Conservation (phyloP, 371 early-diverging fungal genomes). For the Saksenaea oblongispora region DNA sequence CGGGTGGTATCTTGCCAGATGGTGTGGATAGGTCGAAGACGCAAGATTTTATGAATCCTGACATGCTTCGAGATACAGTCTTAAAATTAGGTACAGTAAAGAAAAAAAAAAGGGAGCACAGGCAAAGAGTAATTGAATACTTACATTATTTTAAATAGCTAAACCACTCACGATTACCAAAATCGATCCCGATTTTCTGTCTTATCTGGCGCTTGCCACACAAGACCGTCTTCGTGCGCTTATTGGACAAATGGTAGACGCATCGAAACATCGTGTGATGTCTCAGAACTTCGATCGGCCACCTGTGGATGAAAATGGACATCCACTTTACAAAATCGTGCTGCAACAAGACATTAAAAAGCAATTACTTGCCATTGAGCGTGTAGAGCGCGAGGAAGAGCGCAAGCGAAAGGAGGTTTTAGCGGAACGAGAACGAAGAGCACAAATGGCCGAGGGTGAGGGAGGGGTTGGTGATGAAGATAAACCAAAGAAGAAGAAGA, state of each 20-base stretch:
- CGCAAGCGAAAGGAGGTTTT: slow-evolving; percentile 55
- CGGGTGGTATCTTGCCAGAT: slow-evolving; percentile 16
- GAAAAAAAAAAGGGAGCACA: slow-evolving; percentile 10
- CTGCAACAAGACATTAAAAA: slow-evolving; percentile 69
- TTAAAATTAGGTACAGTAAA: slow-evolving; percentile 36
- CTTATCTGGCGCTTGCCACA: slow-evolving; percentile 71
- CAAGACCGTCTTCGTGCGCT: slow-evolving; percentile 67
- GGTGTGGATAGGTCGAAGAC: slow-evolving; percentile 44
- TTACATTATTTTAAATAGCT: slow-evolving; percentile 19
- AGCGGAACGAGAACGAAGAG: slow-evolving; percentile 48
- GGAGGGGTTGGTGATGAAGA: slow-evolving; percentile 40
- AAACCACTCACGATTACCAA: slow-evolving; percentile 37
- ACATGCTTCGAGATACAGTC: slow-evolving; percentile 40
- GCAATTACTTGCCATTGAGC: slow-evolving; percentile 72
- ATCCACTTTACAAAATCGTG: slow-evolving; percentile 68
- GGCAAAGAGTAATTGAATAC: background rate
- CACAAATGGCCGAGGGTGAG: slow-evolving; percentile 52
- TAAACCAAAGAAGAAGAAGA: slow-evolving; percentile 53
- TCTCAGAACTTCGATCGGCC: slow-evolving; percentile 71
- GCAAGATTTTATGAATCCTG: slow-evolving; percentile 59
- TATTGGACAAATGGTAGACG: slow-evolving; percentile 68
- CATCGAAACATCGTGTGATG: slow-evolving; percentile 62
- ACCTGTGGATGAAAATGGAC: slow-evolving; percentile 54
- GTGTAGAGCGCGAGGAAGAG: slow-evolving; percentile 73
- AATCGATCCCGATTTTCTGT: slow-evolving; percentile 64